Evolutionary conservation across 2,329 filamentous ascomycete genomes (phyloP).

Genomic region (Gliomastix tumulicola): DNA sequence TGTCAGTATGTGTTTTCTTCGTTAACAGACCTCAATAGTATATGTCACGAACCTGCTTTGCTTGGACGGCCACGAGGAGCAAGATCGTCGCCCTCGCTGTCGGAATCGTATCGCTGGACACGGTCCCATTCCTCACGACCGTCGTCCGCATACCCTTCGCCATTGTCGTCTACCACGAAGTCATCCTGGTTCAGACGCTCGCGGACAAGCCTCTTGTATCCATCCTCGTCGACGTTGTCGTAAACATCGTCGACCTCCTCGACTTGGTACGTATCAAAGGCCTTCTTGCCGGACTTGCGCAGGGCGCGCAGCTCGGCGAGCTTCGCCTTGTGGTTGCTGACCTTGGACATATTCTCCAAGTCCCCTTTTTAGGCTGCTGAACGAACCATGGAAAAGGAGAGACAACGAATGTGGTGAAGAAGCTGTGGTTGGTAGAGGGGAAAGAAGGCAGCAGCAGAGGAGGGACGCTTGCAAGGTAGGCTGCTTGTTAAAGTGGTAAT

Average conservation of each 20-base stretch:
- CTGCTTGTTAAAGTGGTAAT: not conserved
- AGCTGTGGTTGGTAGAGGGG: too few species aligned
- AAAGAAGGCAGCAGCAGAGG: too few species aligned
- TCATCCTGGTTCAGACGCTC: constrained; percentile 87
- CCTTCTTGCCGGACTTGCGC: constrained; percentile 84
- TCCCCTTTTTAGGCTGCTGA: too few species aligned
- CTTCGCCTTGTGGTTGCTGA: constrained; percentile 37
- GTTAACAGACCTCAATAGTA: too few species aligned
- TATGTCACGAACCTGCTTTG: constrained; percentile 37
- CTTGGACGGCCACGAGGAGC: constrained; percentile 36
- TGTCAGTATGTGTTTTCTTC: too few species aligned
- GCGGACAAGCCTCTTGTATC: constrained; percentile 93
- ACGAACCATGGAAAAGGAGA: too few species aligned
- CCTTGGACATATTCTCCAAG: constrained; percentile 30
- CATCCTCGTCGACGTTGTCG: constrained; percentile 93
- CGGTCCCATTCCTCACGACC: constrained; percentile 92
- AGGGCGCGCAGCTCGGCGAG: constrained; percentile 78
- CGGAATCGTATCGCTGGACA: constrained; percentile 60
- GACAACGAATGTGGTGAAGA: too few species aligned
- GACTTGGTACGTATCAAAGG: constrained; percentile 79
- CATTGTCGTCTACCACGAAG: constrained; percentile 98
- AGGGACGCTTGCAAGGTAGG: too few species aligned
- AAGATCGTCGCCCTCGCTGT: constrained; percentile 52
- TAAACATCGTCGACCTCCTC: constrained; percentile 81
- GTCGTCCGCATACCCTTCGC: constrained; percentile 93